Conservation (phyloP, 78 protist species). For the Protostelium mycophagum region DNA sequence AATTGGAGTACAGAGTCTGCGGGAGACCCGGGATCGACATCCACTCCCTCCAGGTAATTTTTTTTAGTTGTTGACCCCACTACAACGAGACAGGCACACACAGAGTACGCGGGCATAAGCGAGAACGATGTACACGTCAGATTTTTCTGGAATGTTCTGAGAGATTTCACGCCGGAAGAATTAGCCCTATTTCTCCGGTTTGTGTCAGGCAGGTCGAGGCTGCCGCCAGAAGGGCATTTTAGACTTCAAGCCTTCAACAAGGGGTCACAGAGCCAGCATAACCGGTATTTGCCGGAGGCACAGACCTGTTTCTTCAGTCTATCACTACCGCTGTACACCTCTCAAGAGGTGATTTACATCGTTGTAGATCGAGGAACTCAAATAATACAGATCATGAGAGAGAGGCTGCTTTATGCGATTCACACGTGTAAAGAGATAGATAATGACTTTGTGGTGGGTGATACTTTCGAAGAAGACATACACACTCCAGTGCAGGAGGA, state of each 20-base stretch:
- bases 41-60: conserved; percentile 22
- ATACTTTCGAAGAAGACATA: background rate
- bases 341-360: conserved; percentile 11
- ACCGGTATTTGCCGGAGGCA: conserved; percentile 62
- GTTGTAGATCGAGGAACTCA: background rate
- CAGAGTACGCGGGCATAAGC: conserved; percentile 32
- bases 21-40: conserved; percentile 57
- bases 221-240: conserved; percentile 30
- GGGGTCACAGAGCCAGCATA: conserved; percentile 17
- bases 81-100: conserved; percentile 7
- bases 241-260: background rate
- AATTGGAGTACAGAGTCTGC: conserved; percentile 51
- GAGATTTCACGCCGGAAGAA: conserved; percentile 56
- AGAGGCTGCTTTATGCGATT: conserved; percentile 75
- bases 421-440: conserved; percentile 76
- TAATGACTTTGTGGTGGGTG: conserved; percentile 47
- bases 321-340: conserved; percentile 72
- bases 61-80: background rate
- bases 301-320: conserved; percentile 85
- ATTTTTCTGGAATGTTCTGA: conserved; percentile 50
- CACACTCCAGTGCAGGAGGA: conserved; percentile 8
- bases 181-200: conserved; percentile 52
- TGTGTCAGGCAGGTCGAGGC: conserved; percentile 67
- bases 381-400: conserved; percentile 7
- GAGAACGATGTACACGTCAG: conserved; percentile 29